phyloP scores from a whole-genome alignment of 139 green algal species.

The Yamagishiella unicocca region DNA sequence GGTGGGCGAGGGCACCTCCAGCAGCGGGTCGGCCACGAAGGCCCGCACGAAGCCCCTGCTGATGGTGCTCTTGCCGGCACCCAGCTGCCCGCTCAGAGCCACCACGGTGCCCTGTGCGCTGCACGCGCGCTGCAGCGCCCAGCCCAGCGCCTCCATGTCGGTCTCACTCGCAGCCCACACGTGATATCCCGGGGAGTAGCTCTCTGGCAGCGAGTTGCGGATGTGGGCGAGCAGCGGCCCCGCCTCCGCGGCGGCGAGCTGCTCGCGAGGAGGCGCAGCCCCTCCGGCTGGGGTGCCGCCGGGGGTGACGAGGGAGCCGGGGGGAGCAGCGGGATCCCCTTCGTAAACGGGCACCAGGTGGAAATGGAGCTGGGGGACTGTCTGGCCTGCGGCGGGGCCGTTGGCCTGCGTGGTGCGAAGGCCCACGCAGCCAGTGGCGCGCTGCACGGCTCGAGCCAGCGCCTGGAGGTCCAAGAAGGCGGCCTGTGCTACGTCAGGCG shows the following conservation, averaged over 20 bases:
- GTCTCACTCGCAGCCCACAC: constrained; percentile 45
- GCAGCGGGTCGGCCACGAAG: constrained; percentile 46
- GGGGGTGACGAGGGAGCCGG: background rate
- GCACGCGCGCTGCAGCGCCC: constrained; percentile 44
- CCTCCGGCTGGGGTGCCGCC: too few relatives aligned
- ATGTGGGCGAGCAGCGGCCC: constrained; percentile 55
- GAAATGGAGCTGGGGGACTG: constrained; percentile 68
- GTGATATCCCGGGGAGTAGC: constrained; percentile 47
- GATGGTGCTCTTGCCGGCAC: constrained; percentile 65
- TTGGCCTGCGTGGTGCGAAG: constrained; percentile 53
- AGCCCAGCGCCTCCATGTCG: constrained; percentile 60
- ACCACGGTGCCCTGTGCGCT: constrained; percentile 52
- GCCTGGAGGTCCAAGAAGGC: constrained; percentile 57
- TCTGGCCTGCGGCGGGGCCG: constrained; percentile 62
- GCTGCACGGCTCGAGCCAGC: constrained; percentile 51
- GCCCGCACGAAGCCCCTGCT: constrained; percentile 61
- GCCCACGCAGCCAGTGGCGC: constrained; percentile 51
- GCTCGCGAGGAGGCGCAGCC: background rate
- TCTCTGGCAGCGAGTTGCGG: constrained; percentile 47
- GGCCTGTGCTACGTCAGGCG: constrained; percentile 8
- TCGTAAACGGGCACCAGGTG: constrained; percentile 63
- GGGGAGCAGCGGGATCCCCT: background rate
- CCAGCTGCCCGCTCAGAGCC: constrained; percentile 62
- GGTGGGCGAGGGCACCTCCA: constrained; percentile 68
- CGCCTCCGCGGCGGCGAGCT: constrained; percentile 17